Percentiles rank a stretch among this genome's conserved stretches.
phyloP scores from a whole-genome alignment of 2,329 filamentous ascomycete species.

The Mycosphaerella sp. region DNA sequence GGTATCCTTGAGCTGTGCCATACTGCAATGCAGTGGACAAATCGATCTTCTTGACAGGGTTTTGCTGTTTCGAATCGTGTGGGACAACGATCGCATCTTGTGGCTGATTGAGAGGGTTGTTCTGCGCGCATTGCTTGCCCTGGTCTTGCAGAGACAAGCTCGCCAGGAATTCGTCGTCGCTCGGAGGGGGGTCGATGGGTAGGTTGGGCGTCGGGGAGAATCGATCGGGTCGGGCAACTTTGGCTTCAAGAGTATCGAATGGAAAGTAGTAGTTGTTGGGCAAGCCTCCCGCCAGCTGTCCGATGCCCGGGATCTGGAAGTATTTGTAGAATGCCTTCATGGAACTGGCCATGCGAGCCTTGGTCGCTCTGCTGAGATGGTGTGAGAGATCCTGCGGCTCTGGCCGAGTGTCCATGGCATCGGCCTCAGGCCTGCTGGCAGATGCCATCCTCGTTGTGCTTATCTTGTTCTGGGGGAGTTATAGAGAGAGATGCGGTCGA shows the following conservation, averaged over 20 bases:
- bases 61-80: constrained; percentile 54
- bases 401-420: constrained; percentile 27
- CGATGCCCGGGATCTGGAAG: constrained; percentile 59
- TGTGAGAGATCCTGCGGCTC: constrained; percentile 70
- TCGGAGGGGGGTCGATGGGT: constrained; percentile 47
- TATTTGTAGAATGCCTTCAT: constrained; percentile 86
- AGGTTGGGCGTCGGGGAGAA: constrained; percentile 65
- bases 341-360: constrained; percentile 56
- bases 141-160: constrained; percentile 15
- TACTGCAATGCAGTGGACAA: constrained; percentile 80
- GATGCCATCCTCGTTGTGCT: not conserved
- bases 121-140: constrained; percentile 15
- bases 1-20: constrained; percentile 74
- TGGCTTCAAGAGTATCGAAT: constrained; percentile 82
- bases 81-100: constrained; percentile 58
- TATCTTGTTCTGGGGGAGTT: too few relatives aligned
- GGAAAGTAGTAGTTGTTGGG: constrained; percentile 80
- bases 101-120: constrained; percentile 33
- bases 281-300: constrained; percentile 59
- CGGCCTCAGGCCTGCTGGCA: not conserved
- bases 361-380: constrained; percentile 66
- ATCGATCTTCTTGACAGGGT: constrained; percentile 67
- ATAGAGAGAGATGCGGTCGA: not conserved
- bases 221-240: constrained; percentile 65
- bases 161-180: constrained; percentile 30